Evolutionary conservation across 345 rosid genomes (phyloP).

Genomic region (Citrus reticulata): DNA sequence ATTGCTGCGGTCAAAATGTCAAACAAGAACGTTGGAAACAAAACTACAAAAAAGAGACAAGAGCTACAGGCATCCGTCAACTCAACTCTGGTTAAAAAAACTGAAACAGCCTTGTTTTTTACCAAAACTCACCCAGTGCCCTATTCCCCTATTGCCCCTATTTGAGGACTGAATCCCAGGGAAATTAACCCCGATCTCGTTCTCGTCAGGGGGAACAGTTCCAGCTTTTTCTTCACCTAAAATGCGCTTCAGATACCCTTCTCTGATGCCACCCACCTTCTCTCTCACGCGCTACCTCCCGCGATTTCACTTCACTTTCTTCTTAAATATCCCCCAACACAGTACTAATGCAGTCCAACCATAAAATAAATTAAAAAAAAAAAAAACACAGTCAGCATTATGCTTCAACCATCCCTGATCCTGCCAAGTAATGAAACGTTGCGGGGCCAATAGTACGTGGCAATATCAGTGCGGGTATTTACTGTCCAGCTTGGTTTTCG

Average conservation of each 20-base stretch:
- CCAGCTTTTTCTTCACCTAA: constrained; percentile 13
- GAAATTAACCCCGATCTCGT: too few relatives aligned
- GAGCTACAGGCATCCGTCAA: background rate
- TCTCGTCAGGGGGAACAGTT: constrained; percentile 1
- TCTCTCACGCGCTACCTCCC: constrained; percentile 17
- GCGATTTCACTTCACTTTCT: background rate
- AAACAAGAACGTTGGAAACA: background rate
- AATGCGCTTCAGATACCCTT: constrained; percentile 5
- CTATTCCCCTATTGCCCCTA: background rate
- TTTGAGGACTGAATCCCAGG: background rate
- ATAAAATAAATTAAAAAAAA: background rate
- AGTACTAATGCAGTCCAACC: background rate
- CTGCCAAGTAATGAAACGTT: constrained; percentile 6
- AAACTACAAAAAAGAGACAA: background rate
- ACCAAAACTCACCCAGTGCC: background rate
- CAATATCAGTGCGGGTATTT: background rate
- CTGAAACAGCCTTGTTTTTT: constrained; percentile 1
- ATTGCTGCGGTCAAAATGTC: background rate
- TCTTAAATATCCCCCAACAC: background rate
- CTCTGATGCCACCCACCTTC: background rate
- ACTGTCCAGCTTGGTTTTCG: background rate
- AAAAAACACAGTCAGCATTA: background rate
- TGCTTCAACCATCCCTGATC: background rate
- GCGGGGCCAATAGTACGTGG: constrained; percentile 13
- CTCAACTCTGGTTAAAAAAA: background rate